phyloP scores from a whole-genome alignment of 148 eudicot species.

The Chenopodium berlandieri region DNA sequence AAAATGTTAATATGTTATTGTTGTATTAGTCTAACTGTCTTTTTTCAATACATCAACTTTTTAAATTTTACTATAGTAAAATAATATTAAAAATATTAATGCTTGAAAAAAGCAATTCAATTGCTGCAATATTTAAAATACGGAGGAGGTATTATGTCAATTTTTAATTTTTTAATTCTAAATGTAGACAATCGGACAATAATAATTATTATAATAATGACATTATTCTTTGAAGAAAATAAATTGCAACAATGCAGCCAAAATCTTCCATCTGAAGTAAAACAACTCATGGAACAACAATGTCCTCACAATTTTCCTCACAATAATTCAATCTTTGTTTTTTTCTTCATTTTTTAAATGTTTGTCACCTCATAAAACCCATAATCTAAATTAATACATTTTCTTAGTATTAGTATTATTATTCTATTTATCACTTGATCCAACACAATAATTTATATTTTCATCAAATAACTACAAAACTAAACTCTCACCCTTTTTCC shows the following conservation, averaged over 20 bases:
- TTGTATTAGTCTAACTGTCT: too few relatives aligned
- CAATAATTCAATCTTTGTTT: constrained; percentile 3
- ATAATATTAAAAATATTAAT: too few relatives aligned
- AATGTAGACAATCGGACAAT: not conserved
- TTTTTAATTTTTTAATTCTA: too few relatives aligned
- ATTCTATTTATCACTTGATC: not conserved
- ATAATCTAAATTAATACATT: not conserved
- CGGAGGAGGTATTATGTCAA: too few relatives aligned
- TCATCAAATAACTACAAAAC: not conserved
- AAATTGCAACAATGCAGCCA: constrained; percentile 7
- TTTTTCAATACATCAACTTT: too few relatives aligned
- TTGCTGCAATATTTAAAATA: too few relatives aligned
- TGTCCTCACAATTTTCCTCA: constrained; percentile 1
- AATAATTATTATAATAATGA: not conserved
- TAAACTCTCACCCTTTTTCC: constrained; percentile 1
- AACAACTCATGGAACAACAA: not conserved
- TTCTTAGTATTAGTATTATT: not conserved
- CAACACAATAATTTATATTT: not conserved
- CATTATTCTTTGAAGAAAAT: not conserved
- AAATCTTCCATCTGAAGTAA: constrained; percentile 13
- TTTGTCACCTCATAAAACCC: not conserved
- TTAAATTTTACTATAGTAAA: too few relatives aligned
- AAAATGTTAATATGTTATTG: too few relatives aligned
- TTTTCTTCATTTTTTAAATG: not conserved
- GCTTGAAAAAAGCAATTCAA: too few relatives aligned